These are phyloP conservation scores for Aspergillus diversus DNA, from an alignment of 495 filamentous ascomycete species.

Conservation along the genomic window DNA sequence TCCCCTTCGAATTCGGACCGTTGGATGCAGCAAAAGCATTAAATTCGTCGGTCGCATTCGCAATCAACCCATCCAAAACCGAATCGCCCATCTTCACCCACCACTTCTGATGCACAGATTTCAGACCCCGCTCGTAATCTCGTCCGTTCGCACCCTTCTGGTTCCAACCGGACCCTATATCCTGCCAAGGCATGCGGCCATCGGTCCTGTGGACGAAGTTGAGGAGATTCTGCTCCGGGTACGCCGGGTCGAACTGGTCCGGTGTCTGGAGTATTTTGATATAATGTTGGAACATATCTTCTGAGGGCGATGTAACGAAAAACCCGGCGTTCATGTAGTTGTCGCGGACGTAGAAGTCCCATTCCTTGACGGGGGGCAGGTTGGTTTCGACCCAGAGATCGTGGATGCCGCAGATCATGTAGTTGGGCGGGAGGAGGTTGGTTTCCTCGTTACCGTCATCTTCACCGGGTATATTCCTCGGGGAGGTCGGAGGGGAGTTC, in stretches of 20 bases:
- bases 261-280: not conserved
- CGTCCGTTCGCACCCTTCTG: not conserved
- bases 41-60: constrained; percentile 3
- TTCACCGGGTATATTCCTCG: not conserved
- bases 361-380: constrained; percentile 2
- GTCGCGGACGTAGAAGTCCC: constrained; percentile 9
- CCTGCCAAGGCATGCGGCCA: constrained; percentile 14
- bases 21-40: not conserved
- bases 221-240: constrained; percentile 14
- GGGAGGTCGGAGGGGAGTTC: not conserved
- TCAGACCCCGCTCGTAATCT: constrained; percentile 7
- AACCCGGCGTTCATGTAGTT: constrained; percentile 16
- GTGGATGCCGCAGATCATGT: constrained; percentile 9
- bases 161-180: constrained; percentile 9
- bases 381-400: constrained; percentile 6
- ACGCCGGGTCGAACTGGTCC: constrained; percentile 9
- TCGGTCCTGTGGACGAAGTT: constrained; percentile 6
- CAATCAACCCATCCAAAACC: constrained; percentile 7
- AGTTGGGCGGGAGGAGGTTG: not conserved
- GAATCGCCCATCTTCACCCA: constrained; percentile 3
- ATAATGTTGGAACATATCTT: constrained; percentile 11
- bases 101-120: constrained; percentile 20
- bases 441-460: not conserved
- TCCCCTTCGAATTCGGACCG: no score
- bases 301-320: constrained; percentile 5